phyloP scores from a whole-genome alignment of 176 grass and related monocot genomes.

The Pontederia crassipes region DNA sequence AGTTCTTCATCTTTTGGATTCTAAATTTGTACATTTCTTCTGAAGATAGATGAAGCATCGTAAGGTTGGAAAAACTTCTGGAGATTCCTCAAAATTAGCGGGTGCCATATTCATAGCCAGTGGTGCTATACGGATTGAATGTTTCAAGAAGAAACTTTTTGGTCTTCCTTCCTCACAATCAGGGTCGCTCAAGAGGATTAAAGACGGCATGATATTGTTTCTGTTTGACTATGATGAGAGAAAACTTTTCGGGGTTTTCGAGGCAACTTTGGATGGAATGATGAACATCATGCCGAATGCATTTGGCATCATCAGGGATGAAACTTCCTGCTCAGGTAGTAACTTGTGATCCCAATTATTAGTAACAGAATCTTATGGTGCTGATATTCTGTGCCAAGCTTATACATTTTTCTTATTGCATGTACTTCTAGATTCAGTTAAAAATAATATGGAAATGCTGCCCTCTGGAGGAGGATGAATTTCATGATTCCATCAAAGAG shows the following conservation, averaged over 20 bases:
- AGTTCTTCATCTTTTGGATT: too few species aligned
- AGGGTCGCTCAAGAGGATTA: conserved; percentile 36
- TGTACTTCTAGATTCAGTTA: conserved; percentile 27
- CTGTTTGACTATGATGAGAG: conserved; percentile 35
- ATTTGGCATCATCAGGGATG: conserved; percentile 23
- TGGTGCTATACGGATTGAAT: conserved; percentile 29
- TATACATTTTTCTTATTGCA: too few species aligned
- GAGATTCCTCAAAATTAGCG: neutral
- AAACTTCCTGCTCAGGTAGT: conserved; percentile 40
- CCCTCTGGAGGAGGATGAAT: conserved; percentile 36
- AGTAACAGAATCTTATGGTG: too few species aligned
- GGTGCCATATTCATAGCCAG: conserved; percentile 49
- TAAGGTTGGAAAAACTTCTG: too few species aligned
- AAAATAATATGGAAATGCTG: conserved; percentile 55
- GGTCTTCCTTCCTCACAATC: conserved; percentile 25
- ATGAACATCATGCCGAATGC: conserved; percentile 51
- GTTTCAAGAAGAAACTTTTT: conserved; percentile 42
- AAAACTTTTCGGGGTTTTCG: conserved; percentile 50
- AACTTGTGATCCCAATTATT: neutral
- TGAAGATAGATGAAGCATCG: too few species aligned
- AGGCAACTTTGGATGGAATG: conserved; percentile 53
- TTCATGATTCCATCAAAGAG: conserved; percentile 21
- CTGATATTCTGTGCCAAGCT: too few species aligned
- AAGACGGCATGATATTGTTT: conserved; percentile 41
- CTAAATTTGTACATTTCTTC: too few species aligned